Conservation (phyloP, 331 rosid genomes). For the Acacia concinna region DNA sequence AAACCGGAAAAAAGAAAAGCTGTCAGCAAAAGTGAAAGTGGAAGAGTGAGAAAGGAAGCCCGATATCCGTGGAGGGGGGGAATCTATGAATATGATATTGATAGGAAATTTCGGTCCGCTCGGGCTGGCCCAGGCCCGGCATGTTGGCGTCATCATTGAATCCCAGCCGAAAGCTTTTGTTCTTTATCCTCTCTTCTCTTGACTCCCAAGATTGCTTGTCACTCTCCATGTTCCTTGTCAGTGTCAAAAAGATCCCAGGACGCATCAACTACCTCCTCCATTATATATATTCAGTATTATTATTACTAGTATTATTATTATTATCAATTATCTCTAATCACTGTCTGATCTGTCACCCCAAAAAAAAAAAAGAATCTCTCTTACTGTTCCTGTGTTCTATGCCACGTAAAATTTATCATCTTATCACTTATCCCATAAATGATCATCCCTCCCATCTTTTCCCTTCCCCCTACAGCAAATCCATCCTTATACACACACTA, state of each 20-base stretch:
- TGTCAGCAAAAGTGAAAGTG: background rate
- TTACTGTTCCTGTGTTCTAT: no score
- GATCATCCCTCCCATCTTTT: background rate
- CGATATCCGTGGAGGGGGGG: background rate
- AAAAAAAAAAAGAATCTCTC: background rate
- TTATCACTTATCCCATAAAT: background rate
- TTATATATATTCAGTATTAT: fast-evolving
- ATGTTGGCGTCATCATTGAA: background rate
- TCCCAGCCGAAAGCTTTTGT: background rate
- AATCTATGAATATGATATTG: no score
- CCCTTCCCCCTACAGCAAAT: no score
- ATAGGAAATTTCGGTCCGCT: background rate
- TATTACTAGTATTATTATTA: no score
- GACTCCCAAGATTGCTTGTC: background rate
- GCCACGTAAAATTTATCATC: background rate
- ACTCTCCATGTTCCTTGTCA: background rate
- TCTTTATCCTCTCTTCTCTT: background rate
- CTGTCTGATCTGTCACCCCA: no score
- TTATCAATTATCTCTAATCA: no score
- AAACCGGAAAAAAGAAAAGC: background rate
- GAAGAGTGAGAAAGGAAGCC: background rate
- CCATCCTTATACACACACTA: no score
- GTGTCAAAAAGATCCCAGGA: background rate
- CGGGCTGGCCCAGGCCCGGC: background rate
- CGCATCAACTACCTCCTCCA: background rate